These are phyloP conservation scores for Pseudogymnoascus destructans DNA, from an alignment of 2,329 filamentous ascomycete species.

Conservation along the genomic window DNA sequence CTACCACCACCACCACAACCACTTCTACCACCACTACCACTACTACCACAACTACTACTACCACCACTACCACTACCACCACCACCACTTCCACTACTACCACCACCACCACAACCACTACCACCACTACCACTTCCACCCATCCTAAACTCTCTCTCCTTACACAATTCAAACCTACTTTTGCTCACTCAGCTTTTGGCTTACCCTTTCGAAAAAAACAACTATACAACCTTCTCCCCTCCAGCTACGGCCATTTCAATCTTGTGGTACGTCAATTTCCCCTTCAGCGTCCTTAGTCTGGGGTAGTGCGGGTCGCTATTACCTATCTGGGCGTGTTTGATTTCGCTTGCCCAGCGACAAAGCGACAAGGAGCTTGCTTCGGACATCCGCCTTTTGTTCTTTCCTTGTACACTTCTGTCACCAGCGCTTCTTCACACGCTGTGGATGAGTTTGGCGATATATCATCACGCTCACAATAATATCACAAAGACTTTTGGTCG, in stretches of 20 bases:
- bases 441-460: not conserved
- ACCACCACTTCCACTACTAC: constrained; percentile 12
- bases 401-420: not conserved
- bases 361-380: not conserved
- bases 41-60: constrained; percentile 10
- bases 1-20: no score
- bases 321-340: not conserved
- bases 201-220: not conserved
- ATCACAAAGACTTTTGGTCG: not conserved
- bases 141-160: not conserved
- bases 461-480: not conserved
- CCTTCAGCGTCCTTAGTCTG: not conserved
- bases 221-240: not conserved
- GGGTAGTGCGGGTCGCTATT: not conserved
- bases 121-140: constrained; percentile 8
- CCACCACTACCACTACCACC: not conserved
- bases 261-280: constrained; percentile 2
- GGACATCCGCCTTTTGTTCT: not conserved
- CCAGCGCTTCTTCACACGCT: not conserved
- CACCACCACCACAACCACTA: no score
- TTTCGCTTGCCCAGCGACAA: constrained; percentile 1
- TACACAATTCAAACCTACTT: not conserved
- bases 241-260: not conserved
- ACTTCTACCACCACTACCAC: constrained; percentile 11
- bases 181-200: not conserved